Evolutionary conservation across 345 rosid genomes (phyloP).

Genomic region (Syzygium jambos): DNA sequence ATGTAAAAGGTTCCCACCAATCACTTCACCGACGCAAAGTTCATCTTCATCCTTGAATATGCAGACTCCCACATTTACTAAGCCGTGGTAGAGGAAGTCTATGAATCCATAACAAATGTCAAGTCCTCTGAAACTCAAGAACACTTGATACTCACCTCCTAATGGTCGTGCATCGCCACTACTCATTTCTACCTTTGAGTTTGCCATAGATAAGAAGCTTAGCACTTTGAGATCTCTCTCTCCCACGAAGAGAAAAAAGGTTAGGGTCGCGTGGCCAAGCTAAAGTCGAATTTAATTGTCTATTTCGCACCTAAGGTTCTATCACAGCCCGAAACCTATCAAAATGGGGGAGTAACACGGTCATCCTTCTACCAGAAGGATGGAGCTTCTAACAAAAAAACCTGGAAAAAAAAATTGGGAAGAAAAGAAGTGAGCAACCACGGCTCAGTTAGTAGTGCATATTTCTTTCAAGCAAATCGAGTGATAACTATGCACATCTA

Average conservation of each 20-base stretch:
- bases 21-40: rapidly evolving
- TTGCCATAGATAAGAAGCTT: rapidly evolving
- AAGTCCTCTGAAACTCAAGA: not conserved
- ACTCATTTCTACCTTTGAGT: not conserved
- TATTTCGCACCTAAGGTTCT: no score
- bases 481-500: no score
- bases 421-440: no score
- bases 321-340: no score
- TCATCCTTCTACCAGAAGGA: no score
- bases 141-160: rapidly evolving
- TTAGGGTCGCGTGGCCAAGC: no score
- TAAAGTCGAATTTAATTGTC: no score
- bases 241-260: not conserved
- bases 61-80: not conserved
- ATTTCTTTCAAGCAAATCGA: no score
- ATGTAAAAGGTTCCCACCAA: not conserved
- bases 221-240: not conserved
- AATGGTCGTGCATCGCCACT: rapidly evolving
- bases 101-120: not conserved
- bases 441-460: no score
- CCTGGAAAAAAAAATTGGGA: no score
- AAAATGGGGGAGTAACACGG: no score
- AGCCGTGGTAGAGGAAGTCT: rapidly evolving
- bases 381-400: no score
- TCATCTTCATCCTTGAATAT: rapidly evolving